These are phyloP conservation scores for Pelargonium exstipulatum DNA, from an alignment of 441 rosid species.

Conservation along the genomic window DNA sequence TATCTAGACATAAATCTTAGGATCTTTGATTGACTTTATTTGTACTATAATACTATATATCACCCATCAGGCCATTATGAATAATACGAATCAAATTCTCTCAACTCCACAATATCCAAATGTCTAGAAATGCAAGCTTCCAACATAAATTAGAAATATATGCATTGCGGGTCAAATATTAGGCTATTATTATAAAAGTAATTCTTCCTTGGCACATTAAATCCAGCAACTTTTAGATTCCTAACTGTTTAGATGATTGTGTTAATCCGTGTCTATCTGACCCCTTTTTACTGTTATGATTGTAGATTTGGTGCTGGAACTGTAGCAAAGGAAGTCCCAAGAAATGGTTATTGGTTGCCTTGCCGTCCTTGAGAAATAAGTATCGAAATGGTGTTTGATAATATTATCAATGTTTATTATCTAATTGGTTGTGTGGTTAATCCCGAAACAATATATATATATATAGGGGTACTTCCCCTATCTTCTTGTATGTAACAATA, in stretches of 20 bases:
- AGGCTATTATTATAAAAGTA: too few relatives aligned
- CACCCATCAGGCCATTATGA: too few relatives aligned
- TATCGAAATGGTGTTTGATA: conserved; percentile 26
- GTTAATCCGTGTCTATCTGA: conserved; percentile 24
- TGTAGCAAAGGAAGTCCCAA: conserved; percentile 38
- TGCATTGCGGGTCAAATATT: background rate
- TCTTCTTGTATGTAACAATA: background rate
- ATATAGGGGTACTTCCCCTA: background rate
- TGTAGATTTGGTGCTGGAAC: conserved; percentile 92
- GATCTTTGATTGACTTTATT: too few relatives aligned
- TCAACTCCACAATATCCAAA: too few relatives aligned
- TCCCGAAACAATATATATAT: background rate
- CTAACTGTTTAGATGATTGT: conserved; percentile 1
- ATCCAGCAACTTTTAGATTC: background rate
- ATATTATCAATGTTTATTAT: conserved; percentile 6
- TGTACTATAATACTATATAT: too few relatives aligned
- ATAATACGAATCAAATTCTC: too few relatives aligned
- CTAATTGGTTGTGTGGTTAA: background rate
- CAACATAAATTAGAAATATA: background rate
- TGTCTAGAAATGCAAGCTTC: background rate
- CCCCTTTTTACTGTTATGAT: conserved; percentile 22
- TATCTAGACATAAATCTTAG: too few relatives aligned
- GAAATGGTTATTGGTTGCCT: conserved; percentile 17
- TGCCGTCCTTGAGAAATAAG: conserved; percentile 21
- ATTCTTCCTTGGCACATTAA: background rate